phyloP scores from a whole-genome alignment of 2,329 filamentous ascomycete species.

The Aureobasidium sp. region DNA sequence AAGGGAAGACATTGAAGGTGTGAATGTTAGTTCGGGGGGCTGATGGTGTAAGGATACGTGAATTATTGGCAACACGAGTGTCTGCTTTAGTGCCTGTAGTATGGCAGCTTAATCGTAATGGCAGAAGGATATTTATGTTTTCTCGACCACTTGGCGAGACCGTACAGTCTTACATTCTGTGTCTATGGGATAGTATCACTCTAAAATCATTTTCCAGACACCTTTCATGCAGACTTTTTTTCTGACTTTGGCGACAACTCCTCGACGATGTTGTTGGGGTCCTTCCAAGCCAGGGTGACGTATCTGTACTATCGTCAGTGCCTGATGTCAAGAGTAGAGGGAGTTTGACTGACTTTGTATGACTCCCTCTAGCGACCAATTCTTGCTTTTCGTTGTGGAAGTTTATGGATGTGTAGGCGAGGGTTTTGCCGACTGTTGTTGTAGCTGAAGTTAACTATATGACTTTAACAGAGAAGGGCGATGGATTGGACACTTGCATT shows the following conservation, averaged over 20 bases:
- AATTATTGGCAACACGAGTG: background rate
- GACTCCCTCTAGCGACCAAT: constrained; percentile 56
- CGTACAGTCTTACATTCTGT: too few relatives aligned
- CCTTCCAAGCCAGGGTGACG: constrained; percentile 53
- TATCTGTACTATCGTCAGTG: constrained; percentile 30
- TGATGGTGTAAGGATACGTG: background rate
- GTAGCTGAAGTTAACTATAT: background rate
- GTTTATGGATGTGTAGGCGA: constrained; percentile 55
- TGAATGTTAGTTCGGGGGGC: background rate
- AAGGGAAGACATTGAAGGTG: background rate
- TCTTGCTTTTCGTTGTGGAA: constrained; percentile 54
- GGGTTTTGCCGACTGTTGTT: constrained; percentile 51
- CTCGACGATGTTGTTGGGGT: constrained; percentile 53
- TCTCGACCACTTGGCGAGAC: too few relatives aligned
- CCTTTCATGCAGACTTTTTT: constrained; percentile 15
- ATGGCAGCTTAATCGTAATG: background rate
- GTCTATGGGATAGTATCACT: background rate
- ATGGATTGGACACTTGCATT: constrained; percentile 39
- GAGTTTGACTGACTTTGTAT: constrained; percentile 48
- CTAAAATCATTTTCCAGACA: too few relatives aligned
- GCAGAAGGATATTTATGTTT: background rate
- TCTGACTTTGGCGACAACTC: constrained; percentile 40
- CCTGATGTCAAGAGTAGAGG: background rate
- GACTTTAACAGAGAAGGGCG: fast-evolving
- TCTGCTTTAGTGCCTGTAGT: background rate